Base-by-base conservation (phyloP, 2,329 filamentous ascomycete genomes). In the Sarocladium oryzae region DNA sequence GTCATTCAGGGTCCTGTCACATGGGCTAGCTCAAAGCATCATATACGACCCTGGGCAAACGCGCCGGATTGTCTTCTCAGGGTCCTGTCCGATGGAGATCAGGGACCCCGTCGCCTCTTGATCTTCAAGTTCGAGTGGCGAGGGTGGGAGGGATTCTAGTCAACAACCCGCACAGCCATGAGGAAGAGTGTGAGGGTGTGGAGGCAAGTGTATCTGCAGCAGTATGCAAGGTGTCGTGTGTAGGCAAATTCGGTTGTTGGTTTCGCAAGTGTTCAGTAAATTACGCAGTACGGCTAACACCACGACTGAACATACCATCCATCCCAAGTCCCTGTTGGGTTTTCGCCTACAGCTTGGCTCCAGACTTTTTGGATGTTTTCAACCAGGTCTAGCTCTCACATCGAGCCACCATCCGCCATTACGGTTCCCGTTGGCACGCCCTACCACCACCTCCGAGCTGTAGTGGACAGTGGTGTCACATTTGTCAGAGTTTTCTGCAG, bases 321-420 rank as follows among this genome's bases (percentile, higher is more conserved):
- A n/a, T n/a, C n/a, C 6, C 35, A 16, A 37, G 23, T 40, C 5
- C 37, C 3, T 40, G 16, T 3, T 40, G 4, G 10, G 16, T 21
- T 21, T 20, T 20, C 16, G 16, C 16, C 23, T 5, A 20, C 37
- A 40, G 37, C 18, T 40, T 11, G 37, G 37, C 18, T 40, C 18
- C 18, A 23, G 16, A 23, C 16, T 40, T 21, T 40, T 40, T n/a
- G 5, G 37, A 21, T 33, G 28, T n/a, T 48, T 48, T 2, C 21
- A n/a, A 26, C 43, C 4, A 32, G 26, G 28, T 32, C 28, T n/a
- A n/a, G 16, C 43, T 33, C 21, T 48, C n/a, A 18, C 28, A 10
- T 48, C 43, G 33, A 48, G 43, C 43, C 43, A 48, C 43, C 16
- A 48, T 48, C 33, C 28, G 43, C 43, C 43, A 48, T 48, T 16